Evolutionary conservation across 2,329 filamentous ascomycete species (phyloP).

Genomic region (Atkinsonella texensis): DNA sequence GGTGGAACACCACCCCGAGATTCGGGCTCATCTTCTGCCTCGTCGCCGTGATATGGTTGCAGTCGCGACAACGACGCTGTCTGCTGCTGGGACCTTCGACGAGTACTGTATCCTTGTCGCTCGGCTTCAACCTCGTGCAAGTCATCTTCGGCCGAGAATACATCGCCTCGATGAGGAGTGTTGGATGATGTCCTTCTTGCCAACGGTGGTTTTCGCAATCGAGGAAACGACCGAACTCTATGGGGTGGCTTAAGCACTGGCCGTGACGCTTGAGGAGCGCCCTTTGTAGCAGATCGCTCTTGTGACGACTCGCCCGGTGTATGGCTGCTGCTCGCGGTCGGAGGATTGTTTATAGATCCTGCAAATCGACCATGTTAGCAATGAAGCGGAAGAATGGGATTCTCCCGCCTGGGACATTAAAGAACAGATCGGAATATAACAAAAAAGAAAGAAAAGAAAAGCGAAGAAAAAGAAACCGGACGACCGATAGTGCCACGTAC

Average conservation of each 20-base stretch:
- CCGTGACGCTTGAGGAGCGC: slow-evolving; percentile 21
- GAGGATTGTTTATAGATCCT: slow-evolving; percentile 11
- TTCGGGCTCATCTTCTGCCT: slow-evolving; percentile 14
- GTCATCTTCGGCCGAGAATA: slow-evolving; percentile 89
- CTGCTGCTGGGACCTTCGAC: slow-evolving; percentile 22
- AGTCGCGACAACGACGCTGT: slow-evolving; percentile 26
- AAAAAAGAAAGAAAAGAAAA: neutral
- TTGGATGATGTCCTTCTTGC: slow-evolving; percentile 64
- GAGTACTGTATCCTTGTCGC: slow-evolving; percentile 18
- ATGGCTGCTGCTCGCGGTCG: slow-evolving; percentile 16
- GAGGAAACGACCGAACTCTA: slow-evolving; percentile 32
- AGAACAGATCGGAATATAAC: neutral
- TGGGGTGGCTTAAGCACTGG: slow-evolving; percentile 31
- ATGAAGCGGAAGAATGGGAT: neutral
- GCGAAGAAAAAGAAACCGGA: neutral
- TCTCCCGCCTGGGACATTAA: neutral
- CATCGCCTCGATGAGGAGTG: slow-evolving; percentile 66
- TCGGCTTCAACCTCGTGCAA: slow-evolving; percentile 67
- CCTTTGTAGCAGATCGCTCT: slow-evolving; percentile 23
- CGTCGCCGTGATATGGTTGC: slow-evolving; percentile 21
- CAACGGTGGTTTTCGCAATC: slow-evolving; percentile 61
- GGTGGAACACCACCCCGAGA: slow-evolving; percentile 6
- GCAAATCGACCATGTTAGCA: neutral
- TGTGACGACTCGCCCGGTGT: slow-evolving; percentile 24
- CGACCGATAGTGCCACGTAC: slow-evolving; percentile 23